Conservation (phyloP, 2,329 filamentous ascomycete genomes). For the Neurospora sp. region DNA sequence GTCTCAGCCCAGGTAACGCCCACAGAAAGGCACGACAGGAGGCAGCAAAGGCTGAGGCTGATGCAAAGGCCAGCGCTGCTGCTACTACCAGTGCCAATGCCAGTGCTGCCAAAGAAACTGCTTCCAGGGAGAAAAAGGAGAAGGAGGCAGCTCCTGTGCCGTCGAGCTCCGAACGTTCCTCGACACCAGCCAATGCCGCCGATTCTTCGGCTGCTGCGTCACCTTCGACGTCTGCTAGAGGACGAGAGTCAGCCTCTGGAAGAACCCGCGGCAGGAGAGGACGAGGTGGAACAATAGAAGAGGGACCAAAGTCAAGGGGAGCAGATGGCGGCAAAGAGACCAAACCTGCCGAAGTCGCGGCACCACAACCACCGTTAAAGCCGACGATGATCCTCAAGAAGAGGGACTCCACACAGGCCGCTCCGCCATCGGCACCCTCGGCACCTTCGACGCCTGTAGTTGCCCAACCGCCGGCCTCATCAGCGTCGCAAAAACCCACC, state of each 20-base stretch:
- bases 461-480: slow-evolving; percentile 22
- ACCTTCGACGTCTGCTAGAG: slow-evolving; percentile 4
- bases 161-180: not conserved
- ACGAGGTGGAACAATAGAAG: slow-evolving; percentile 13
- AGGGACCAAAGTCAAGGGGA: slow-evolving; percentile 17
- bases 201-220: slow-evolving; percentile 5
- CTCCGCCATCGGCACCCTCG: slow-evolving; percentile 13
- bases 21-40: slow-evolving; percentile 51
- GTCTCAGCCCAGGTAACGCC: slow-evolving; percentile 52
- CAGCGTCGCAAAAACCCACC: slow-evolving; percentile 18
- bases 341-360: slow-evolving; percentile 16
- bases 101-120: slow-evolving; percentile 13
- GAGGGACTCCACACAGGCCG: slow-evolving; percentile 16
- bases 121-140: slow-evolving; percentile 15
- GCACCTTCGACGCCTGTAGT: slow-evolving; percentile 18
- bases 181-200: slow-evolving; percentile 3
- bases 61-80: slow-evolving; percentile 27
- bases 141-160: not conserved
- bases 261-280: slow-evolving; percentile 12
- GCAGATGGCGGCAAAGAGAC: slow-evolving; percentile 20
- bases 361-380: slow-evolving; percentile 19
- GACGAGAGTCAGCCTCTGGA: slow-evolving; percentile 5
- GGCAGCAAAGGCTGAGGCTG: slow-evolving; percentile 44
- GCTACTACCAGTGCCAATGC: slow-evolving; percentile 22
- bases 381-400: slow-evolving; percentile 30